A percentile compares a stretch with the other conserved stretches of the same genome.
Evolutionary conservation across 495 filamentous ascomycete genomes (phyloP).

Genomic region (Chaetomium cochliodes): DNA sequence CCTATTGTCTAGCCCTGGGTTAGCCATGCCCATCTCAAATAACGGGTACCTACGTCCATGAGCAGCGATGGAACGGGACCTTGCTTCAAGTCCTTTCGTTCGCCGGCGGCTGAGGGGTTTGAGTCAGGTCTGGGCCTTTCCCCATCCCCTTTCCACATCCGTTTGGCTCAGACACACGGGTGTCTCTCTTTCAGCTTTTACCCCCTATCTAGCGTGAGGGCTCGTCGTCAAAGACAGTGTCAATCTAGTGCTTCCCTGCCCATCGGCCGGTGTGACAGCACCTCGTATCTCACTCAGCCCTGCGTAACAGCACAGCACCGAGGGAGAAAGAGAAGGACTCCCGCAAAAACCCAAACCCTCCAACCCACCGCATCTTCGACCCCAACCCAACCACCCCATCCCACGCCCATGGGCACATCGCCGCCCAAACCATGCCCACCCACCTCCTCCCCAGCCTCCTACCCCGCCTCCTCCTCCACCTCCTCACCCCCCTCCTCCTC

Average conservation of each 20-base stretch:
- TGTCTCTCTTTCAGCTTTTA: not conserved
- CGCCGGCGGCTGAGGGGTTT: not conserved
- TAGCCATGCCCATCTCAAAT: not conserved
- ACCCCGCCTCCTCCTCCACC: conserved; percentile 2
- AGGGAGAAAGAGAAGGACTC: no score
- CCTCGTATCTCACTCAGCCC: no score
- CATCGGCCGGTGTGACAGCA: no score
- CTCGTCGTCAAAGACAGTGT: no score
- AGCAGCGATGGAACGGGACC: not conserved
- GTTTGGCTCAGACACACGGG: not conserved
- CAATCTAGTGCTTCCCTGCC: no score
- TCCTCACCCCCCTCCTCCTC: conserved; percentile 19
- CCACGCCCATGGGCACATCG: no score
- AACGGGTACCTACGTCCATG: not conserved
- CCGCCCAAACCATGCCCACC: not conserved
- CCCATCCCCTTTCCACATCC: not conserved
- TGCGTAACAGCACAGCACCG: no score
- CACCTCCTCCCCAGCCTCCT: not conserved
- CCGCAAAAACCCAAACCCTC: no score
- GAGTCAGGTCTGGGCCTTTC: not conserved
- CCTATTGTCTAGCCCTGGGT: not conserved
- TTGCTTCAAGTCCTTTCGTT: not conserved
- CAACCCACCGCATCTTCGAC: no score
- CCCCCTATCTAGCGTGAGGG: no score
- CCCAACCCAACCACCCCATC: no score